Conservation (phyloP, 73 alveolate genomes). For the Paramecium caudatum region DNA sequence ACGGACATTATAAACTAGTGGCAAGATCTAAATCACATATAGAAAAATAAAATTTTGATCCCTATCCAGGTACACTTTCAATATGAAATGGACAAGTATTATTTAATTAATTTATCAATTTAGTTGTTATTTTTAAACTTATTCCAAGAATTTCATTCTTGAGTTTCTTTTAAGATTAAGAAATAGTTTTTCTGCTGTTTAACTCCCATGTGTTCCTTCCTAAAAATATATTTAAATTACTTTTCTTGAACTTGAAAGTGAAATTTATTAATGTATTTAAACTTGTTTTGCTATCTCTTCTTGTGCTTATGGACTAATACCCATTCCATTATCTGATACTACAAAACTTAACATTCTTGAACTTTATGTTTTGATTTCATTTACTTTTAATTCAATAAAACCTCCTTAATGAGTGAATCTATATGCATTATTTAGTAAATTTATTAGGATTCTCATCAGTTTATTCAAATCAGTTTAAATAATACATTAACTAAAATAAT, state of each 20-base stretch:
- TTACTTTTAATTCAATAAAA: neutral
- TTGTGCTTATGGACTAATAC: neutral
- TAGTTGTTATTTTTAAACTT: slow-evolving; percentile 54
- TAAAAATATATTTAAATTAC: neutral
- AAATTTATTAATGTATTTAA: neutral
- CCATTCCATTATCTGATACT: slow-evolving; percentile 31
- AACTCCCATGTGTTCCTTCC: neutral
- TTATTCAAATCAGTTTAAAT: slow-evolving; percentile 24
- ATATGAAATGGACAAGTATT: neutral
- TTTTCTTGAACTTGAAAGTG: slow-evolving; percentile 10
- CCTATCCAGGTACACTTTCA: slow-evolving; percentile 36
- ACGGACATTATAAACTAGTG: neutral
- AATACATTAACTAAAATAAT: neutral
- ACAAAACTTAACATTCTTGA: neutral
- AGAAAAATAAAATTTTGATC: slow-evolving; percentile 8
- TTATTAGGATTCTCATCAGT: slow-evolving; percentile 25
- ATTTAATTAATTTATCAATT: slow-evolving; percentile 8
- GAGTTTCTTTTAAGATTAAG: neutral
- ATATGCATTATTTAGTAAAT: slow-evolving; percentile 55
- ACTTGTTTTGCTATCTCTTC: slow-evolving; percentile 13
- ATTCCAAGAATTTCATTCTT: slow-evolving; percentile 39
- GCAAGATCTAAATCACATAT: slow-evolving; percentile 51
- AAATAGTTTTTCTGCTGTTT: neutral
- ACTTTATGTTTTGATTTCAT: slow-evolving; percentile 11
- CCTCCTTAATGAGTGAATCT: slow-evolving; percentile 60